Evolutionary conservation across 2,329 filamentous ascomycete genomes (phyloP), one percentile per base, ranked within the genome.

Genomic region (Cladosporium sp.): DNA sequence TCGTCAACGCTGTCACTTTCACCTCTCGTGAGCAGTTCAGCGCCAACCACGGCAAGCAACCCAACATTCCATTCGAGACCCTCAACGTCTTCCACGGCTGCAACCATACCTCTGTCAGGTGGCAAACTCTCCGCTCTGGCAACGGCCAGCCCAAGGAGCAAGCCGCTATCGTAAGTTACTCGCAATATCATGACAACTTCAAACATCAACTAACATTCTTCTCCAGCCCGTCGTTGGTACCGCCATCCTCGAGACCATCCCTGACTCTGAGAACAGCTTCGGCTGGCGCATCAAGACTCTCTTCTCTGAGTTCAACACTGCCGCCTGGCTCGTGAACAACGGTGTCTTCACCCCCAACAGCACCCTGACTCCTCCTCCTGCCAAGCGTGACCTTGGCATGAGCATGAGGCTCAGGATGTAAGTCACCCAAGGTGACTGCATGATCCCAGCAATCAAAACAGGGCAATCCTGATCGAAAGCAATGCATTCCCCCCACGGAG

Each of bases 221-320:
- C 43, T 36, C 2, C 34, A 71, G 71, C 71, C 71, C 64, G 71
- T 72, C 51, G 67, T 70, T 61, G 71, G 70, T 53, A 68, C 66
- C 62, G 71, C 63, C 23, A 69, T 74, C 67, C 63, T 67, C 13
- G 69, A 70, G 53, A 65, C 67, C 43, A 68, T 67, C 10, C 66
- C 71, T 51, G 67, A 71, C 53, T n/a, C 63, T 28, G 65, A 70
- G 34, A 72, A 72, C 69, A 63, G 57, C 48, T 70, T 70, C 65
- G 71, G 69, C 53, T 73, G 70, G 66, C 71, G 72, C 39, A 70
- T 75, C 67, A 70, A 70, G 63, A 66, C 67, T 5, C 67, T 75
- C 23, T 72, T 71, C 65, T 73, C 70, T 18, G 73, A 74, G 49
- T 73, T 75, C 67, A 75, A 75, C 68, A 70, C 67, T 16, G 72